Conservation (phyloP, 345 rosid species). For the Bruguiera sexangula region DNA sequence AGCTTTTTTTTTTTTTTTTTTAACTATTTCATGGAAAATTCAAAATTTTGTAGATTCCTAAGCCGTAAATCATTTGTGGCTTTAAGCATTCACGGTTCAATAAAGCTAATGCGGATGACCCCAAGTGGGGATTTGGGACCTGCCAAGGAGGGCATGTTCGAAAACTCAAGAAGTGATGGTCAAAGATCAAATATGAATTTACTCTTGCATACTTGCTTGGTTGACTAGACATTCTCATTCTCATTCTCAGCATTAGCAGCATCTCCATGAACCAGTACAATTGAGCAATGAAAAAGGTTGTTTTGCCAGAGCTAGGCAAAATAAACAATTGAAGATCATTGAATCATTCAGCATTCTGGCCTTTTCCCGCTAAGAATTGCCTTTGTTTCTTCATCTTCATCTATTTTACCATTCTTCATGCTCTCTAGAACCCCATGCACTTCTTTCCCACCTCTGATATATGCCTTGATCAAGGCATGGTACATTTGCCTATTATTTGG, state of each 20-base stretch:
- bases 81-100: too few relatives aligned
- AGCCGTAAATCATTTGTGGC: too few relatives aligned
- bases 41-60: too few relatives aligned
- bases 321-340: not conserved
- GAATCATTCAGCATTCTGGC: slow-evolving; percentile 2
- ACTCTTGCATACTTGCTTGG: not conserved
- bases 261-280: not conserved
- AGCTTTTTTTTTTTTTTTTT: too few relatives aligned
- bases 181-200: not conserved
- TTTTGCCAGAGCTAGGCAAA: not conserved
- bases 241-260: not conserved
- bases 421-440: slow-evolving; percentile 38
- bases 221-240: slow-evolving; percentile 3
- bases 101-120: too few relatives aligned
- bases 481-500: slow-evolving; percentile 47
- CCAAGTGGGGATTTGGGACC: too few relatives aligned
- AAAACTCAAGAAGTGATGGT: not conserved
- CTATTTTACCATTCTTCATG: slow-evolving; percentile 40
- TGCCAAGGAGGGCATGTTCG: too few relatives aligned
- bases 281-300: not conserved
- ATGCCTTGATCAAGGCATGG: slow-evolving; percentile 56
- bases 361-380: slow-evolving; percentile 19
- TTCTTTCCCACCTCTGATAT: slow-evolving; percentile 41
- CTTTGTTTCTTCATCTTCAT: slow-evolving; percentile 24
- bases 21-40: too few relatives aligned